Evolutionary conservation across 768 basidiomycete species (phyloP).

Genomic region (Fistulinella prunicolor): DNA sequence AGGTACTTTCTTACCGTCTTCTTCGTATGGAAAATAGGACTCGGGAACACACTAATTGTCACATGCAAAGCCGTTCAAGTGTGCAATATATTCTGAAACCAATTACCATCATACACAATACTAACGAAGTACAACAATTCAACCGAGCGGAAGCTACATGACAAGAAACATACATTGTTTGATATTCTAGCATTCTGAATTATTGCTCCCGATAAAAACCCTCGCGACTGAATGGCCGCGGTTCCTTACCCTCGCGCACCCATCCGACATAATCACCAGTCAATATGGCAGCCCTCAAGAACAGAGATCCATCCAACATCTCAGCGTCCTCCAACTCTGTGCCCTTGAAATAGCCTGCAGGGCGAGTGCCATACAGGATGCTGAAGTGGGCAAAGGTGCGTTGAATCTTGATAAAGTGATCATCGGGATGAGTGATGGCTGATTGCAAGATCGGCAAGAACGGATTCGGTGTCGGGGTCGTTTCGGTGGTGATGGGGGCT

Average conservation of each 20-base stretch:
- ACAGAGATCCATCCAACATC: slow-evolving; percentile 36
- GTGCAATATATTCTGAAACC: too few relatives aligned
- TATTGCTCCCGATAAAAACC: too few relatives aligned
- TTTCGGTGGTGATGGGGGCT: slow-evolving; percentile 10
- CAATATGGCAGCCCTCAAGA: slow-evolving; percentile 30
- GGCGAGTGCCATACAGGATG: slow-evolving; percentile 28
- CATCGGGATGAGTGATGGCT: slow-evolving; percentile 33
- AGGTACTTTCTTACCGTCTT: too few relatives aligned
- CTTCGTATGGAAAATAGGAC: too few relatives aligned
- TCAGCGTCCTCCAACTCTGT: slow-evolving; percentile 32
- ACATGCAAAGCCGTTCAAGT: too few relatives aligned
- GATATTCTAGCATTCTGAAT: too few relatives aligned
- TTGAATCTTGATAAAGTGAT: slow-evolving; percentile 35
- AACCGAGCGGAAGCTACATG: too few relatives aligned
- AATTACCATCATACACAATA: too few relatives aligned
- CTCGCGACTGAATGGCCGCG: slow-evolving; percentile 24
- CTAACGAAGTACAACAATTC: too few relatives aligned
- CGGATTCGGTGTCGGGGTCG: slow-evolving; percentile 30
- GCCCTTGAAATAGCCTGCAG: slow-evolving; percentile 25
- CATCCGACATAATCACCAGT: slow-evolving; percentile 36
- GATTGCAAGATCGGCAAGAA: slow-evolving; percentile 42
- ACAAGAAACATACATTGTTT: too few relatives aligned
- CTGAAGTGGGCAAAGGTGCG: slow-evolving; percentile 35
- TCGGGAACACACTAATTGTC: too few relatives aligned
- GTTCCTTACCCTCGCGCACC: slow-evolving; percentile 37